phyloP scores from a whole-genome alignment of 176 grass and related monocot species.

The Bothriochloa decipiens region DNA sequence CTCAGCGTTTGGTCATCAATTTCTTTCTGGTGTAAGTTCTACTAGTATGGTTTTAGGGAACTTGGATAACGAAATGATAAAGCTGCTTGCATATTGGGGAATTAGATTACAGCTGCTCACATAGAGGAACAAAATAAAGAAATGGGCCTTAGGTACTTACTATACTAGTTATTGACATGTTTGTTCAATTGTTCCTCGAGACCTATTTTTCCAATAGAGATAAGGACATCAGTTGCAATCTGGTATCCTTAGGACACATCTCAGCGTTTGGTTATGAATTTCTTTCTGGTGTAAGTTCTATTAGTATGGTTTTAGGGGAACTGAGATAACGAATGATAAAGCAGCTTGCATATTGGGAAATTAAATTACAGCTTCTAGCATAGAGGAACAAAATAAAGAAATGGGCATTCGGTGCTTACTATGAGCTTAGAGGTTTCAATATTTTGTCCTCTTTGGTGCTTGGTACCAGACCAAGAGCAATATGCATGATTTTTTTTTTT shows the following conservation, averaged over 20 bases:
- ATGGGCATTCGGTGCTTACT: not conserved
- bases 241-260: not conserved
- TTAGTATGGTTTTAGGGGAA: not conserved
- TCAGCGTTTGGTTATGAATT: not conserved
- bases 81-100: not conserved
- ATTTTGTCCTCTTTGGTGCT: constrained; percentile 4
- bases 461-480: not conserved
- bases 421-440: not conserved
- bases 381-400: not conserved
- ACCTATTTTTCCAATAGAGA: not conserved
- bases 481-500: not conserved
- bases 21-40: not conserved
- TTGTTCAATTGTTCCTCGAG: not conserved
- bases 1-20: not conserved
- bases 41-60: not conserved
- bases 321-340: not conserved
- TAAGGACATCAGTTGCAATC: not conserved
- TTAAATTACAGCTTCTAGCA: no score
- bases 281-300: not conserved
- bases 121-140: no score
- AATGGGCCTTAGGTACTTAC: no score
- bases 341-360: not conserved
- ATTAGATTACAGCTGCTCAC: no score
- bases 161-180: not conserved
- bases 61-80: not conserved